Percentiles rank a stretch among this genome's conserved stretches.
These are phyloP conservation scores for Diplodia sapinea DNA, from an alignment of 2,329 filamentous ascomycete species.

Conservation along the genomic window DNA sequence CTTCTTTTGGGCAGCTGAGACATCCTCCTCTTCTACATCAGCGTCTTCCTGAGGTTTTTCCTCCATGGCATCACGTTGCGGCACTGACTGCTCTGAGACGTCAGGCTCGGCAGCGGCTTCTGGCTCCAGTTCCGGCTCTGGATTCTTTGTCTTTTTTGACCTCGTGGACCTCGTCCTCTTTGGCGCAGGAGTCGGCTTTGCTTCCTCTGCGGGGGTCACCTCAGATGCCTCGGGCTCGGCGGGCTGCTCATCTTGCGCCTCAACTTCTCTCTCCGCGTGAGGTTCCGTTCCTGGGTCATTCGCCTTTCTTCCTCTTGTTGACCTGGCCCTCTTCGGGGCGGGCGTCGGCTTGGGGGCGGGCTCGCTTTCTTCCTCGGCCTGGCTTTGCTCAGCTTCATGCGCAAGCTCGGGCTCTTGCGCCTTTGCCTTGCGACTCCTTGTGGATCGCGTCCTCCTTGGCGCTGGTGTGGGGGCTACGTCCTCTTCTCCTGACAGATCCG, in stretches of 20 bases:
- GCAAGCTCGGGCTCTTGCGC: slow-evolving; percentile 4
- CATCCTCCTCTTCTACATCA: background rate
- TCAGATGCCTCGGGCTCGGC: background rate
- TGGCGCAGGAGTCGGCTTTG: background rate
- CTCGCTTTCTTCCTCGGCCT: background rate
- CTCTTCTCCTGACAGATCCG: slow-evolving; percentile 3
- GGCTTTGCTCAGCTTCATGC: background rate
- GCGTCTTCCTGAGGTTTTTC: slow-evolving; percentile 32
- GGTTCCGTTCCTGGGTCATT: slow-evolving; percentile 8
- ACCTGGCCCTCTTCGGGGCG: slow-evolving; percentile 21
- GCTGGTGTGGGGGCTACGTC: background rate
- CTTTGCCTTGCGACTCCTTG: slow-evolving; percentile 22
- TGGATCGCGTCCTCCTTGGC: slow-evolving; percentile 17
- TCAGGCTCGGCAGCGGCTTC: slow-evolving; percentile 37
- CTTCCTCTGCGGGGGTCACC: background rate
- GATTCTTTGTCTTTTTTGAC: slow-evolving; percentile 14
- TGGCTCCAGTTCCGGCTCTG: background rate
- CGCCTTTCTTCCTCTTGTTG: slow-evolving; percentile 18
- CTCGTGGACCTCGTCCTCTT: slow-evolving; percentile 13
- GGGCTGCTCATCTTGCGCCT: background rate
- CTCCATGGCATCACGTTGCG: slow-evolving; percentile 39
- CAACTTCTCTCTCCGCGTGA: slow-evolving; percentile 10
- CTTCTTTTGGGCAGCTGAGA: slow-evolving; percentile 9
- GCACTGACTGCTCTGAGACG: slow-evolving; percentile 30
- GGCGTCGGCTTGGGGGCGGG: background rate